phyloP scores from a whole-genome alignment of 2,329 filamentous ascomycete genomes.

The Capronia americana region DNA sequence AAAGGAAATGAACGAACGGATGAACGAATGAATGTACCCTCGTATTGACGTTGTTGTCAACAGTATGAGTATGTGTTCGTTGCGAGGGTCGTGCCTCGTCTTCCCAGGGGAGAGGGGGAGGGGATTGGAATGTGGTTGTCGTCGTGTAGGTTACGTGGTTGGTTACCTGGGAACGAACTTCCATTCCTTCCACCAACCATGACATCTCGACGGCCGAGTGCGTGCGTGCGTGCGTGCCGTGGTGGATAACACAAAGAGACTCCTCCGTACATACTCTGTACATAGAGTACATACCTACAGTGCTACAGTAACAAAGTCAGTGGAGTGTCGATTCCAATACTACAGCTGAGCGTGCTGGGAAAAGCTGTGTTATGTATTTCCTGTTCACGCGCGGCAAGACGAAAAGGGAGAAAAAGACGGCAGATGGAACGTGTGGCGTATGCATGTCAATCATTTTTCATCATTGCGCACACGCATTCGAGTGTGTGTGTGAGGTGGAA shows the following conservation, averaged over 20 bases:
- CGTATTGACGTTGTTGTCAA: too few relatives aligned
- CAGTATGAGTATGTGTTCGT: neutral
- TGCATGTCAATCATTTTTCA: neutral
- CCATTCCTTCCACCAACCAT: neutral
- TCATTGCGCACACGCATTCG: too few relatives aligned
- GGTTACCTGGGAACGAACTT: neutral
- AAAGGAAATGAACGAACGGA: neutral
- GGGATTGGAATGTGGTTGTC: conserved; percentile 3
- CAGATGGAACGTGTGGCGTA: neutral
- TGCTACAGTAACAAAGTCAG: neutral
- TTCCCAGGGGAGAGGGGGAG: neutral
- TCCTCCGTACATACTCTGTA: too few relatives aligned
- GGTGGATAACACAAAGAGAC: neutral
- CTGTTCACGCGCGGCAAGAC: neutral
- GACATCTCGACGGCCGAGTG: neutral
- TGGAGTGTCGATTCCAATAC: neutral
- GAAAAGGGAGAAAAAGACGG: neutral
- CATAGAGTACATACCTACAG: too few relatives aligned
- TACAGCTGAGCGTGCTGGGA: neutral
- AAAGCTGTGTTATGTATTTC: neutral
- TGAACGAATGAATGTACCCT: too few relatives aligned
- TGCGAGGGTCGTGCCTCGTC: conserved; percentile 1
- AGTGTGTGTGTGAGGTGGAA: too few relatives aligned
- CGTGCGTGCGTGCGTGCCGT: too few relatives aligned
- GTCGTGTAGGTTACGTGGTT: too few relatives aligned